phyloP scores from a whole-genome alignment of 2,329 filamentous ascomycete species.

The Neonectria punicea region DNA sequence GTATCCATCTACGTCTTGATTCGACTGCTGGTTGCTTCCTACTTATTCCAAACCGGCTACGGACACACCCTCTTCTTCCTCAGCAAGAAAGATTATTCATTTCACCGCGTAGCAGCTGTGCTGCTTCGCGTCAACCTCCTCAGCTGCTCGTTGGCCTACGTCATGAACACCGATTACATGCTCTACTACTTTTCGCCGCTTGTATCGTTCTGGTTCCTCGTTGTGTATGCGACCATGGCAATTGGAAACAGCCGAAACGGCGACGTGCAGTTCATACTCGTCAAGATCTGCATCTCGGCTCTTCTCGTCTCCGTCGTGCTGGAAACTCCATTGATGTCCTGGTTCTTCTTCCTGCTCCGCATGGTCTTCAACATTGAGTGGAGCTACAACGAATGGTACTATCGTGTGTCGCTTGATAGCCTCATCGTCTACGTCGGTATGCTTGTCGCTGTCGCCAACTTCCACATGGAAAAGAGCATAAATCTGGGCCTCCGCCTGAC shows the following conservation, averaged over 20 bases:
- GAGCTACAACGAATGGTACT: constrained; percentile 59
- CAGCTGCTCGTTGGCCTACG: constrained; percentile 62
- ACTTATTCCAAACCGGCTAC: constrained; percentile 71
- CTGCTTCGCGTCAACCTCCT: constrained; percentile 68
- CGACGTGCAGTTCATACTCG: constrained; percentile 53
- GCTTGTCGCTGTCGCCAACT: constrained; percentile 48
- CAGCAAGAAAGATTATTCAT: constrained; percentile 64
- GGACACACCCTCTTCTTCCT: constrained; percentile 70
- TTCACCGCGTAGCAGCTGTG: constrained; percentile 60
- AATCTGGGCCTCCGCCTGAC: constrained; percentile 33
- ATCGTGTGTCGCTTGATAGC: constrained; percentile 62
- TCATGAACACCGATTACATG: constrained; percentile 64
- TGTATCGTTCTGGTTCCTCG: constrained; percentile 70
- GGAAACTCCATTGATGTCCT: constrained; percentile 30
- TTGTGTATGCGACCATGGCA: constrained; percentile 63
- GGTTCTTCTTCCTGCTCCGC: constrained; percentile 45
- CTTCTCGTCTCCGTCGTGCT: constrained; percentile 48
- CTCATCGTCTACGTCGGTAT: constrained; percentile 68
- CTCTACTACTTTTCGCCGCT: constrained; percentile 68
- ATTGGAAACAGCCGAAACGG: constrained; percentile 55
- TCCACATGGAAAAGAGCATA: constrained; percentile 29
- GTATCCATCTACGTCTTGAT: constrained; percentile 65
- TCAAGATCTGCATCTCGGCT: constrained; percentile 59
- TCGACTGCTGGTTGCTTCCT: constrained; percentile 66
- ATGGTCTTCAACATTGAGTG: constrained; percentile 59